These are phyloP conservation scores for Ziziphus jujuba DNA, from an alignment of 306 rosid species.

Conservation along the genomic window DNA sequence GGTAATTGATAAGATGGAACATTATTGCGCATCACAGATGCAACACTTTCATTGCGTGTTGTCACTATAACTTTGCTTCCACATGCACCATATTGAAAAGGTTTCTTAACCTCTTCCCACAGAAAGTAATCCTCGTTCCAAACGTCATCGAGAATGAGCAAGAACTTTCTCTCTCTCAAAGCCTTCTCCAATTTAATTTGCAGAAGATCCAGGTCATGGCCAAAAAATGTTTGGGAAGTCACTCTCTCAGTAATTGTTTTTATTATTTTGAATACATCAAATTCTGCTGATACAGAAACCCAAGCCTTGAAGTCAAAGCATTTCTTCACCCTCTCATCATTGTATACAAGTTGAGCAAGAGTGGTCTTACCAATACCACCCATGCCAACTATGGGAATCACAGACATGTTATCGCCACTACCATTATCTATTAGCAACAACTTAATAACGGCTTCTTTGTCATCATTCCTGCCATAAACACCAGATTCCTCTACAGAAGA, in stretches of 20 bases:
- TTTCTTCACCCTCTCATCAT: conserved; percentile 1
- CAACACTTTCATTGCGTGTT: conserved; percentile 8
- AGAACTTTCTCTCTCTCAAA: neutral
- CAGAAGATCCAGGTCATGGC: neutral
- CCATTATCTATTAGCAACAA: neutral
- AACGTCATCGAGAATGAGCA: neutral
- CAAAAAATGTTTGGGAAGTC: neutral
- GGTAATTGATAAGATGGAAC: neutral
- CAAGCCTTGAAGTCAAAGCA: conserved; percentile 4
- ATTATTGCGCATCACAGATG: neutral
- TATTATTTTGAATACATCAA: neutral
- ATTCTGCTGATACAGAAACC: conserved; percentile 11
- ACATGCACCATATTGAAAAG: neutral
- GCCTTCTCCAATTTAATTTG: neutral
- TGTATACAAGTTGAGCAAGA: conserved; percentile 5
- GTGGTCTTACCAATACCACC: conserved; percentile 16
- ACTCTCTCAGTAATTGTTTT: neutral
- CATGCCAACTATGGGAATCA: neutral
- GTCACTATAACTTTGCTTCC: conserved; percentile 22
- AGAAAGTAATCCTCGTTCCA: neutral
- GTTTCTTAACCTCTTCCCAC: neutral
- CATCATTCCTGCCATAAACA: conserved; percentile 7
- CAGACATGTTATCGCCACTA: neutral
- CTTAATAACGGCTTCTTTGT: neutral
- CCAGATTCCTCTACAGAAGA: neutral